Evolutionary conservation across 148 eudicot species (phyloP).

Genomic region (Chenopodium album): DNA sequence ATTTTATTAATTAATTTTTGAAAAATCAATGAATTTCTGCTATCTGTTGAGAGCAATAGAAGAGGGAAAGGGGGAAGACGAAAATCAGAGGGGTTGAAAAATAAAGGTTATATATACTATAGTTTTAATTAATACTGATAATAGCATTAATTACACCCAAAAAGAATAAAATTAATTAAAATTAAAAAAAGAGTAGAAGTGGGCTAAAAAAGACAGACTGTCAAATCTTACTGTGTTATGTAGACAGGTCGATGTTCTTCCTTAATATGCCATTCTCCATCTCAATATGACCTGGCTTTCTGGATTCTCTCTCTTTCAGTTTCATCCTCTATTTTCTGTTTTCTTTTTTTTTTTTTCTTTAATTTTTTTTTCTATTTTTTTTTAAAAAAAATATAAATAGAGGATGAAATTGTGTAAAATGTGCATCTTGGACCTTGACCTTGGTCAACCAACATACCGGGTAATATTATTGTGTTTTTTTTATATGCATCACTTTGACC

Average conservation of each 20-base stretch:
- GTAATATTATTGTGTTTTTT: too few relatives aligned
- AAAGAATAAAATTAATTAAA: not conserved
- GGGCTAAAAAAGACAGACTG: constrained; percentile 13
- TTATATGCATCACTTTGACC: too few relatives aligned
- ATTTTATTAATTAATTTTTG: not conserved
- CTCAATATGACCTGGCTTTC: constrained; percentile 11
- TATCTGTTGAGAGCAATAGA: not conserved
- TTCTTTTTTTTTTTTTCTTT: not conserved
- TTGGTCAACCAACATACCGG: too few relatives aligned
- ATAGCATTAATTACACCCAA: not conserved
- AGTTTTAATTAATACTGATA: not conserved
- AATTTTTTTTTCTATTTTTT: not conserved
- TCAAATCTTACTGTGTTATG: not conserved
- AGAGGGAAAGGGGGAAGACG: not conserved
- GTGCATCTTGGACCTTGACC: too few relatives aligned
- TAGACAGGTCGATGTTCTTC: constrained; percentile 19
- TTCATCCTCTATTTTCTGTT: not conserved
- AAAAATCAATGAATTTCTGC: not conserved
- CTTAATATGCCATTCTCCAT: constrained; percentile 14
- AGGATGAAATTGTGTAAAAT: too few relatives aligned
- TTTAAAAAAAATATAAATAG: too few relatives aligned
- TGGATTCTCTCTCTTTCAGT: constrained; percentile 1
- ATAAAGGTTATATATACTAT: not conserved
- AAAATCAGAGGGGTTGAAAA: constrained; percentile 12
- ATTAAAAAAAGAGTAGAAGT: not conserved